Evolutionary conservation across 2,329 filamentous ascomycete species (phyloP), one percentile per base, ranked within the genome.

Genomic region (Fusarium fujikuroi): DNA sequence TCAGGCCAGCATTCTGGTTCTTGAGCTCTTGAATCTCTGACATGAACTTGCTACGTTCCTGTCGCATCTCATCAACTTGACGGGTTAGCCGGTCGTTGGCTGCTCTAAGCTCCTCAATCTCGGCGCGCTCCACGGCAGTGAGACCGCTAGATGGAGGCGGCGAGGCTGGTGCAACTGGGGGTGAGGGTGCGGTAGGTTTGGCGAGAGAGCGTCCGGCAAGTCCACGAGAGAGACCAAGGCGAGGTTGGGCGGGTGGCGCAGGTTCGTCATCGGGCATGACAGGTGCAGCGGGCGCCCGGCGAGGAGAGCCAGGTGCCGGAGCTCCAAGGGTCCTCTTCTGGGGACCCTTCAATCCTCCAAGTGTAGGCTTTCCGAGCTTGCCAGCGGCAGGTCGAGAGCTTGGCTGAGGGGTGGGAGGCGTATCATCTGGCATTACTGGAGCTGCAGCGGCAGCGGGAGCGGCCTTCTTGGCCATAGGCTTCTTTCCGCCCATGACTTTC

Each of bases 1-100:
- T 99, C 39, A 99, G 87, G 72, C 96, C 93, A 30, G 96, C 96
- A 78, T 99, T 99, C 80, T 98, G 94, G 78, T 97, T 97, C 83
- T 98, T 97, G 36, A 99, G 88, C 82, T 98, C 96, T 75, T 95
- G 92, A 46, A 98, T 92, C 81, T 98, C 94, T 0, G 94, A 96
- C 67, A 91, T 89, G 54, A 97, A 88, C 78, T 92, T 95, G 65
- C 91, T 90, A 70, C 94, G 92, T 79, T 98, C 95, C 52, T 93
- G 90, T 61, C 94, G 90, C 75, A 95, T 85, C 49, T 97, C 95
- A 60, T 97, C 94, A 15, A 91, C 90, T 73, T 94, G 90, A 62
- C 91, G 90, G 28, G 89, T 86, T 9, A 97, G 86, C 36, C 92
- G 89, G 53, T 98, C 95, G 76, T 95, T 95, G 69, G 97, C 92